phyloP scores from a whole-genome alignment of 176 grass and related monocot species.

The Paspalum notatum region DNA sequence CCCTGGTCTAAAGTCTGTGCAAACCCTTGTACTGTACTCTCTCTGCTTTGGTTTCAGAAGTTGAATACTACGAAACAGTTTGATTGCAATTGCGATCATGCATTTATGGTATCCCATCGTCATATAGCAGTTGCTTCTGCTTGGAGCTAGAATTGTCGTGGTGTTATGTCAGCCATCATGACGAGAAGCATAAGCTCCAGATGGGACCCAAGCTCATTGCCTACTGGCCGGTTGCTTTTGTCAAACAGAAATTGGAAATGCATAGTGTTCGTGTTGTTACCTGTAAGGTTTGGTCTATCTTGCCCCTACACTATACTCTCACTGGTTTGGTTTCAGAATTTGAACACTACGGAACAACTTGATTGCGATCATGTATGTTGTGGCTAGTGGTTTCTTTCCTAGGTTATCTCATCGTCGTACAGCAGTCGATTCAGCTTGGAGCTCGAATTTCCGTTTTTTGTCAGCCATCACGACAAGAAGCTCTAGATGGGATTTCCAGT shows the following conservation, averaged over 20 bases:
- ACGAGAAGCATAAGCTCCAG: slow-evolving; percentile 7
- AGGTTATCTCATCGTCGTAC: not conserved
- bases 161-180: not conserved
- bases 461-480: not conserved
- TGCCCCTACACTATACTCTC: slow-evolving; percentile 20
- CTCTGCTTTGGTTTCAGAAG: not conserved
- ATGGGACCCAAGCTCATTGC: not conserved
- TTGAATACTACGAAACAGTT: not conserved
- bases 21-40: slow-evolving; percentile 12
- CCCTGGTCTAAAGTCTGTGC: not conserved
- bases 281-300: slow-evolving; percentile 9
- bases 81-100: not conserved
- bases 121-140: not conserved
- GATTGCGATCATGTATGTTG: not conserved
- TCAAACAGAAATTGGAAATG: not conserved
- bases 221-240: no score
- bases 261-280: not conserved
- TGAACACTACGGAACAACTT: not conserved
- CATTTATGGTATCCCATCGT: not conserved
- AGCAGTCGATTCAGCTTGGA: not conserved
- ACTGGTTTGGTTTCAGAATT: slow-evolving; percentile 13
- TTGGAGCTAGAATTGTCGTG: not conserved
- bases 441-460: not conserved
- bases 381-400: not conserved
- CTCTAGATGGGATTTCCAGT: not conserved